phyloP scores from a whole-genome alignment of 805 yeast genomes.

The Candida hungchunana region DNA sequence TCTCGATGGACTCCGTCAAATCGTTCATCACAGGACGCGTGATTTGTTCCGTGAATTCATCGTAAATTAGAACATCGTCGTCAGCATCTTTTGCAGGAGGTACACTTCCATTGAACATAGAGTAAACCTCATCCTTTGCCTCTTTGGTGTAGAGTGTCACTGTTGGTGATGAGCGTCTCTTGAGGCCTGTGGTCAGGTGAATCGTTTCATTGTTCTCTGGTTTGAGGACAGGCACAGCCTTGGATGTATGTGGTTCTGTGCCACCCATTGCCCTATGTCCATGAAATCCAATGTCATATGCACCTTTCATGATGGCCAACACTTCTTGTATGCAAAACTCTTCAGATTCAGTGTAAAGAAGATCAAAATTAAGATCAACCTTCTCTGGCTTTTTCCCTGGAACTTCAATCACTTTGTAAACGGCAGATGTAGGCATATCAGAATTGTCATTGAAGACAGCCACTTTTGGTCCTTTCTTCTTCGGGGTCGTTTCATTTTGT shows the following conservation, averaged over 20 bases:
- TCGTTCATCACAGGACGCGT: conserved; percentile 31
- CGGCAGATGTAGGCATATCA: conserved; percentile 31
- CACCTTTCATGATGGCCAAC: conserved; percentile 38
- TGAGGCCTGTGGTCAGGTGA: conserved; percentile 14
- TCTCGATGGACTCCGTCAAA: conserved; percentile 28
- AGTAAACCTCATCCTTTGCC: conserved; percentile 68
- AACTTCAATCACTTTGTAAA: conserved; percentile 45
- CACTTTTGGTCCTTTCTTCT: conserved; percentile 24
- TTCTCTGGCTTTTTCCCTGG: conserved; percentile 61
- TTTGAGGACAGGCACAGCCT: too few species aligned
- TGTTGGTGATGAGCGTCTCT: conserved; percentile 61
- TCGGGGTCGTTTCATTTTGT: conserved; percentile 30
- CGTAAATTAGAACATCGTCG: conserved; percentile 21
- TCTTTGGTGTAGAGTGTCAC: conserved; percentile 71
- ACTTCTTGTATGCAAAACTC: conserved; percentile 66
- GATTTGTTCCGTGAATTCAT: conserved; percentile 34
- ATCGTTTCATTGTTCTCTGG: too few species aligned
- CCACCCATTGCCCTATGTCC: not conserved
- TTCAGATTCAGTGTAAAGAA: conserved; percentile 42
- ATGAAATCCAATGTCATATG: conserved; percentile 1
- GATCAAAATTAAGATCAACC: conserved; percentile 54
- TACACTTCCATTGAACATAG: conserved; percentile 62
- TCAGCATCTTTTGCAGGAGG: conserved; percentile 17
- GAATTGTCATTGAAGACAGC: conserved; percentile 38
- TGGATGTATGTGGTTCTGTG: not conserved